These are phyloP conservation scores for Colletotrichum acutatum DNA, from an alignment of 2,329 filamentous ascomycete species.

Conservation along the genomic window DNA sequence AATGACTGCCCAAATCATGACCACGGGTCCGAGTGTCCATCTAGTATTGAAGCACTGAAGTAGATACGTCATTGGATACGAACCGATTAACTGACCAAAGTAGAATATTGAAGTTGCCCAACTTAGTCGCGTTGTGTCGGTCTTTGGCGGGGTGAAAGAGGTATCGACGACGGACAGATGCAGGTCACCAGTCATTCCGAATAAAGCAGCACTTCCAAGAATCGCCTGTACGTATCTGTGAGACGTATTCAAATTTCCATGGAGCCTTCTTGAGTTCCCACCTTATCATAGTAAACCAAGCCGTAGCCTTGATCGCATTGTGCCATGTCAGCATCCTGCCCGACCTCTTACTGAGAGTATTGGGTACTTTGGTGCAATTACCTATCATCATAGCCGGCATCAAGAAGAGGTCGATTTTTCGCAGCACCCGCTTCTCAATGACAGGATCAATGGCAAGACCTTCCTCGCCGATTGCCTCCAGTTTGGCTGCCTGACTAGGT, in stretches of 20 bases:
- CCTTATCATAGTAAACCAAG: constrained; percentile 60
- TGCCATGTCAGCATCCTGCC: background rate
- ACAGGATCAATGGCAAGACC: constrained; percentile 68
- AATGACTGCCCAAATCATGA: constrained; percentile 73
- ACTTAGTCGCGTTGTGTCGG: constrained; percentile 75
- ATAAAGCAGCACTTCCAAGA: constrained; percentile 76
- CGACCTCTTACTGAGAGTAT: too few species aligned
- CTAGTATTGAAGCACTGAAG: constrained; percentile 75
- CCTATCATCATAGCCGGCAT: constrained; percentile 74
- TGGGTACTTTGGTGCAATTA: background rate
- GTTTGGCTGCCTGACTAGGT: background rate
- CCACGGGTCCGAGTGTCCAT: constrained; percentile 69
- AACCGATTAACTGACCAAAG: constrained; percentile 80
- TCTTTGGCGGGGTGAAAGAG: constrained; percentile 46
- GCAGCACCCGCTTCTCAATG: constrained; percentile 66
- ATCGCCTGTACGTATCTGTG: constrained; percentile 61
- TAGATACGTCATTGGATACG: constrained; percentile 79
- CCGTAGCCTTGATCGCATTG: constrained; percentile 41
- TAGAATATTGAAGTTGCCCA: constrained; percentile 86
- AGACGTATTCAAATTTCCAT: background rate
- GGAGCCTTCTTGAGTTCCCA: background rate
- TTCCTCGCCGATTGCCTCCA: constrained; percentile 50
- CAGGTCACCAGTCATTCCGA: constrained; percentile 80
- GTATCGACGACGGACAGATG: constrained; percentile 64
- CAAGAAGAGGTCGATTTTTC: constrained; percentile 75